Base-by-base conservation (phyloP, 2,329 filamentous ascomycete genomes). In the Colletotrichum nymphaeae region DNA sequence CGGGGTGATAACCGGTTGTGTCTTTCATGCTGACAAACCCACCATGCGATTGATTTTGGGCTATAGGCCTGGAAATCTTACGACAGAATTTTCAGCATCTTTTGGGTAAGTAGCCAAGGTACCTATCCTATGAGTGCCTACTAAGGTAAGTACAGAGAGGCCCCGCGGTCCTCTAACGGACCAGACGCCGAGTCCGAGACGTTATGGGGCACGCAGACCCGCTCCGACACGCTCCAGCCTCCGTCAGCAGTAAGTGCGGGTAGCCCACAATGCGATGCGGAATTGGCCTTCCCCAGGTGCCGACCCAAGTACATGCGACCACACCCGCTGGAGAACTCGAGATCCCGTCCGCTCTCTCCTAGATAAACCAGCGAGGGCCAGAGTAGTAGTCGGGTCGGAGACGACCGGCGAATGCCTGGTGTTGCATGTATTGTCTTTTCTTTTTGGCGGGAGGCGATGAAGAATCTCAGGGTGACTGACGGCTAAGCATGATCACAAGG, bases 281-380 rank as follows among this genome's bases (percentile, higher is more conserved):
- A 12, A 46, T 52, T 26, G 30, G 4, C 1, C 52, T 4, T 14
- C 19, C 35, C 4, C 11, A 46, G 11, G 11, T 4, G 0, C 11
- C 3, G 1, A 0, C 1, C 6, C 22, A 1, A 28, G 4, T 52
- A 74, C 67, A 72, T 74, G 56, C 72, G 72, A 74, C 57, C 72
- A 74, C 63, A 74, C 72, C 72, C 67, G 63, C 26, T 53, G 67
- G 72, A 74, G 53, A 74, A 67, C 67, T 72, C 67, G 62, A 65
- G 72, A 74, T 74, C 72, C 72, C 67, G 63, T 74, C 72, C 57
- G 72, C 67, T 74, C 72, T 74, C 72, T 65, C 67, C 30, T 72
- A 71, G 67, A 72, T 72, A 74, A 74, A 72, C 72, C 46, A 42
- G 32, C 56, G 69, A 74, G 63, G 68, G 72, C 72, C 42, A 72